These are phyloP conservation scores for Fusarium sp. DNA, from an alignment of 2,329 filamentous ascomycete genomes.

Conservation along the genomic window DNA sequence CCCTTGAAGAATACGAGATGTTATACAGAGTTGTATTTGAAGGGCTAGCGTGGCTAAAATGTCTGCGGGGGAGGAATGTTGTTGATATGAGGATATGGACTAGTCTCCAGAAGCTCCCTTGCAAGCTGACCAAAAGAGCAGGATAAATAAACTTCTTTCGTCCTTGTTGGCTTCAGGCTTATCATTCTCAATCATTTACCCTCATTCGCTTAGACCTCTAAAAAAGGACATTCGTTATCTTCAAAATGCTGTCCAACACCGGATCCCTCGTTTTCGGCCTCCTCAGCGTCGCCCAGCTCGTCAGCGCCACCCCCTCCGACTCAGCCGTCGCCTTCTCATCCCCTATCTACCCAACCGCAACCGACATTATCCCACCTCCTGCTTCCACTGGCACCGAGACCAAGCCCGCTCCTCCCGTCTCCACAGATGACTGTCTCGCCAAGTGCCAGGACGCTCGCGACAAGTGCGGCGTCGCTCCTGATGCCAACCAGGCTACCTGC, in stretches of 20 bases:
- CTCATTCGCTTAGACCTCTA: background rate
- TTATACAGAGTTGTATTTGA: background rate
- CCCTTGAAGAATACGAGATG: background rate
- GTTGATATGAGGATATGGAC: background rate
- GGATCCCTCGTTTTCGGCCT: constrained; percentile 19
- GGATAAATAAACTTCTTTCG: background rate
- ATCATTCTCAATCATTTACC: background rate
- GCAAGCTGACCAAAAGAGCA: background rate
- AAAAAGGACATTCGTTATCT: background rate
- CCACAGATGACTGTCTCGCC: constrained; percentile 10
- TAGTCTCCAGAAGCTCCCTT: background rate
- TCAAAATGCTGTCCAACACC: constrained; percentile 21
- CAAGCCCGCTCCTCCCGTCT: background rate
- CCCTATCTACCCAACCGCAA: constrained; percentile 13
- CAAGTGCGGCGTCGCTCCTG: background rate
- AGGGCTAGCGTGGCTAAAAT: background rate
- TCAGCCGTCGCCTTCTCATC: background rate
- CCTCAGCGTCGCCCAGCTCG: constrained; percentile 12
- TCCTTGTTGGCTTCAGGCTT: background rate
- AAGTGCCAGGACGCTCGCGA: constrained; percentile 10
- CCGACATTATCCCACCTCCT: background rate
- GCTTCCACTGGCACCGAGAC: background rate
- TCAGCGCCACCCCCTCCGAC: background rate
- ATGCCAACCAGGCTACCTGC: constrained; percentile 19
- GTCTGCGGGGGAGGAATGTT: background rate